Evolutionary conservation across 805 yeast genomes (phyloP), one percentile per base, ranked within the genome.

Genomic region (Zygosaccharomyces bailii): DNA sequence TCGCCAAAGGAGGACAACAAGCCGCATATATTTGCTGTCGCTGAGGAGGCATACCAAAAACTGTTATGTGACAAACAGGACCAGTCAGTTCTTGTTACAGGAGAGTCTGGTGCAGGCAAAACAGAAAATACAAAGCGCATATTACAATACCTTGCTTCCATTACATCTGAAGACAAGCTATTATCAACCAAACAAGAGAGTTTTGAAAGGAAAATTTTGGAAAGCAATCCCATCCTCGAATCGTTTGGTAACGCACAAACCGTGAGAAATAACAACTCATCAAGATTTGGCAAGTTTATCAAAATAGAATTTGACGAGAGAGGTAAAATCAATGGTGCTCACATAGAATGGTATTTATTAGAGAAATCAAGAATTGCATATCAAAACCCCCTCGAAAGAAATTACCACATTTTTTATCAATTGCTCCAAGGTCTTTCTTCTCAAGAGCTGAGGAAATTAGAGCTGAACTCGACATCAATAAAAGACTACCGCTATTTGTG

Each of bases 51-150:
- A 1, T 86, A 81, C 55, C 78, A 87, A 50, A 85, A 82, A 56
- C 69, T 93, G 61, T 68, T 87, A 9, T 71, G 75, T 9, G 82
- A 84, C 51, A 73, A 70, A 40, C 80, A 80, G 56, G 84, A 90
- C 63, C 99, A 93, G 68, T 82, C 95, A 9, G 88, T 93, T 44
- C 71, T 93, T 39, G 97, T 93, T n/a, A 93, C 99, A 0, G 99
- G 99, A 52, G 99, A 93, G 62, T 84, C 95, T 18, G 99, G 99
- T 53, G 99, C 99, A 0, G 99, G 99, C 42, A 93, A 93, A 62
- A 93, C 99, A 0, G 99, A 93, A 67, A 93, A 88, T 55, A 93
- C 99, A 4, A 93, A 93, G 65, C 89, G 86, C 60, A 89, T 93
- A 44, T 84, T 93, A 48, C 97, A 90, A 63, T 93, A 89, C 63